Evolutionary conservation across 2,329 filamentous ascomycete species (phyloP).

Genomic region (Colletotrichum cuscutae): DNA sequence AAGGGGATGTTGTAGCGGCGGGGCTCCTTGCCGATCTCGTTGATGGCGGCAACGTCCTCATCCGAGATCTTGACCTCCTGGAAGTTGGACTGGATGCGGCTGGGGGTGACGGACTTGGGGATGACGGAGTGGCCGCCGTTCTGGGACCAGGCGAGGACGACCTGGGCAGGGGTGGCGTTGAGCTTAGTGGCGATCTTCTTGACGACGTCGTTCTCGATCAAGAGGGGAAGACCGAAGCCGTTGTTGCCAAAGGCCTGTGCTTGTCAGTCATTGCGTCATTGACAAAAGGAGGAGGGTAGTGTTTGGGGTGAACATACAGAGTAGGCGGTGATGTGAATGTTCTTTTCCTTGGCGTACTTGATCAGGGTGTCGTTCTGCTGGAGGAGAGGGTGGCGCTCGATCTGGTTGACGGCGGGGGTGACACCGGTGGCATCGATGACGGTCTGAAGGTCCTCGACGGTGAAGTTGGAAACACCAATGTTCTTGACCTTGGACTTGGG

Average conservation of each 20-base stretch:
- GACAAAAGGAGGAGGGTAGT: rapidly evolving
- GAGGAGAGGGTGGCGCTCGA: conserved; percentile 75
- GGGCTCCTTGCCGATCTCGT: conserved; percentile 66
- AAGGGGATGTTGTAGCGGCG: conserved; percentile 57
- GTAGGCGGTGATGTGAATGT: conserved; percentile 75
- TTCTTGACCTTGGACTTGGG: conserved; percentile 70
- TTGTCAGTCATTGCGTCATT: not conserved
- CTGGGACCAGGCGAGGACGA: conserved; percentile 68
- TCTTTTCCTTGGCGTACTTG: conserved; percentile 69
- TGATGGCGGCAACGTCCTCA: conserved; percentile 68
- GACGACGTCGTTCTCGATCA: conserved; percentile 67
- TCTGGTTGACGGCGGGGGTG: conserved; percentile 72
- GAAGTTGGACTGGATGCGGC: conserved; percentile 77
- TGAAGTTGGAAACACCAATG: conserved; percentile 81
- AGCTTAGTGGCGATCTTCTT: conserved; percentile 64
- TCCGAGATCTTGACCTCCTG: conserved; percentile 71
- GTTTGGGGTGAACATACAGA: conserved; percentile 46
- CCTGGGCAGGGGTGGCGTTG: conserved; percentile 54
- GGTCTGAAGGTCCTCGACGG: conserved; percentile 62
- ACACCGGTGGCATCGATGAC: conserved; percentile 68
- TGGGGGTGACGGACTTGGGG: conserved; percentile 77
- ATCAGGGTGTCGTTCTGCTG: conserved; percentile 66
- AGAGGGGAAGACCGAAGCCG: conserved; percentile 55
- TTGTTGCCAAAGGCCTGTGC: conserved; percentile 57
- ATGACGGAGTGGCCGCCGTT: conserved; percentile 75